These are phyloP conservation scores for Heterobasidion parviporum DNA, from an alignment of 1,284 basidiomycete genomes.

Conservation along the genomic window DNA sequence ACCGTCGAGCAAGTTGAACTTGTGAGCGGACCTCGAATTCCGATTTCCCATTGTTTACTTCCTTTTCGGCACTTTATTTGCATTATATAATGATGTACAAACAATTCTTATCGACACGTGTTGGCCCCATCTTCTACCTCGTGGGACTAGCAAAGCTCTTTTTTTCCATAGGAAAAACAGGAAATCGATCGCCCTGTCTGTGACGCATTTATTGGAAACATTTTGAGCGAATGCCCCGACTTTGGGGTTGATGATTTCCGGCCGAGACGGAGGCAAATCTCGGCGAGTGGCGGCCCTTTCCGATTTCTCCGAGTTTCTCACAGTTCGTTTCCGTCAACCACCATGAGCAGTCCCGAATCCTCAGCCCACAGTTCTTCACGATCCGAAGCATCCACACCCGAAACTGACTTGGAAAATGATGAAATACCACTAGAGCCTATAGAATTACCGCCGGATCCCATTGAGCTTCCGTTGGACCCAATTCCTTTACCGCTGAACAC, in stretches of 20 bases:
- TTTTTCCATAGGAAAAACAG: slow-evolving; percentile 9
- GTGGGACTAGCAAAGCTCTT: slow-evolving; percentile 1
- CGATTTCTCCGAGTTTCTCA: background rate
- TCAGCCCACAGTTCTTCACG: too few relatives aligned
- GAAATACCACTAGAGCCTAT: too few relatives aligned
- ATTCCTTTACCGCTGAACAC: too few relatives aligned
- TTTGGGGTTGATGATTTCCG: too few relatives aligned
- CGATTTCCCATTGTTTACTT: slow-evolving; percentile 11
- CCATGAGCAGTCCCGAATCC: background rate
- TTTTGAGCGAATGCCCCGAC: background rate
- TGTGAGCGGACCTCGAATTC: slow-evolving; percentile 8
- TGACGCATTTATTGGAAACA: background rate
- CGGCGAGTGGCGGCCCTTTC: background rate
- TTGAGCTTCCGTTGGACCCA: too few relatives aligned
- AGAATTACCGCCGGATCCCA: too few relatives aligned
- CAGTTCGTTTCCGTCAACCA: background rate
- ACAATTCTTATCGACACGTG: slow-evolving; percentile 12
- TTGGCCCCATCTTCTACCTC: slow-evolving; percentile 5
- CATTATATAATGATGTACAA: slow-evolving; percentile 13
- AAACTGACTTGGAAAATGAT: too few relatives aligned
- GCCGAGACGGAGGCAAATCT: background rate
- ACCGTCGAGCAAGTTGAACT: slow-evolving; percentile 10
- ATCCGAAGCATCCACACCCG: too few relatives aligned
- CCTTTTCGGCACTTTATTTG: slow-evolving; percentile 9
- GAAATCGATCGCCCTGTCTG: background rate